Evolutionary conservation across 2,329 filamentous ascomycete species (phyloP).

Genomic region (Nothopassalora personata): DNA sequence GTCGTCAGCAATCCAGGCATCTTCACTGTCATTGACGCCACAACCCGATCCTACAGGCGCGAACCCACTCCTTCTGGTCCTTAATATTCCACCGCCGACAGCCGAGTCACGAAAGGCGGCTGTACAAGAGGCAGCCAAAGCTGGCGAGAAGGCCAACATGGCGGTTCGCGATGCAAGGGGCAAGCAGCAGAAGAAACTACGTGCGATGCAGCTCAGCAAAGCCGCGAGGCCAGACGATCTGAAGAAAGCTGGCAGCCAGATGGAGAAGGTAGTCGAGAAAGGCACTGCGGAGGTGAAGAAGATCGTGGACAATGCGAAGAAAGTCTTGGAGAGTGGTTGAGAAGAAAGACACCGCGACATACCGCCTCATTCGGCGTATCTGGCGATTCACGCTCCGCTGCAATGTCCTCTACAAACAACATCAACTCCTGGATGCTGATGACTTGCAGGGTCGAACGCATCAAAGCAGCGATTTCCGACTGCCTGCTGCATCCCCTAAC

Average conservation of each 20-base stretch:
- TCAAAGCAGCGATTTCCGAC: background rate
- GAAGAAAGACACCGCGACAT: background rate
- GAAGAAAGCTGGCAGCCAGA: slow-evolving; percentile 44
- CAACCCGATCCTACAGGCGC: slow-evolving; percentile 46
- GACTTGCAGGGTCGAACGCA: background rate
- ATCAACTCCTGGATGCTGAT: background rate
- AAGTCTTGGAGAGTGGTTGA: slow-evolving; percentile 37
- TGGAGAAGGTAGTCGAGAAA: slow-evolving; percentile 50
- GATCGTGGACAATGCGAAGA: slow-evolving; percentile 45
- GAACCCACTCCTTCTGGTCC: slow-evolving; percentile 48
- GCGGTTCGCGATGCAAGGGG: slow-evolving; percentile 41
- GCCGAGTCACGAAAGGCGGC: slow-evolving; percentile 44
- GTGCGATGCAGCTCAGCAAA: slow-evolving; percentile 40
- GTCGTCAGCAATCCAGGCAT: slow-evolving; percentile 48
- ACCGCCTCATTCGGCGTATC: background rate
- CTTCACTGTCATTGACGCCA: slow-evolving; percentile 47
- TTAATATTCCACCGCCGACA: slow-evolving; percentile 54
- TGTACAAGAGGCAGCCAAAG: slow-evolving; percentile 34
- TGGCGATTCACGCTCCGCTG: background rate
- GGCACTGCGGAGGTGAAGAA: slow-evolving; percentile 45
- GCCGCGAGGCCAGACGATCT: slow-evolving; percentile 45
- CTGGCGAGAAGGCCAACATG: slow-evolving; percentile 39
- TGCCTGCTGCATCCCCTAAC: background rate
- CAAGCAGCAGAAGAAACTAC: slow-evolving; percentile 46
- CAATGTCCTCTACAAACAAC: background rate